Conservation (phyloP, 148 eudicot species). For the Oxyria digyna region DNA sequence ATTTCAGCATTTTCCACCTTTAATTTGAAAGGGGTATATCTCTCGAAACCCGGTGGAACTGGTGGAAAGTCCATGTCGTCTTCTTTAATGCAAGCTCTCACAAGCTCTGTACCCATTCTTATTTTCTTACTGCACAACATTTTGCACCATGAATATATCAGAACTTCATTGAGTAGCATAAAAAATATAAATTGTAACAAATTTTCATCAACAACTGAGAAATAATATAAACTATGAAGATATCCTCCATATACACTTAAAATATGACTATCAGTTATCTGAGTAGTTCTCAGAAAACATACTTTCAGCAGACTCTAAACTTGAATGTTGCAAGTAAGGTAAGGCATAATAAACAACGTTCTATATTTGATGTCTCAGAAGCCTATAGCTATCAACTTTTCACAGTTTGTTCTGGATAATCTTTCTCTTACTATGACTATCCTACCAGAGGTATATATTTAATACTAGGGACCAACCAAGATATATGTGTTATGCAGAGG, state of each 20-base stretch:
- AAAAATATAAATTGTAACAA: not conserved
- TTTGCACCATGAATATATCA: not conserved
- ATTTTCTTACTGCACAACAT: conserved; percentile 32
- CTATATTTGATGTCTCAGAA: not conserved
- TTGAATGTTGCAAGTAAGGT: not conserved
- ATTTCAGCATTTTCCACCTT: conserved; percentile 37
- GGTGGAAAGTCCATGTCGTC: conserved; percentile 64
- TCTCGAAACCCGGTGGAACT: conserved; percentile 93
- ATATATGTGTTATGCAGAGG: not conserved
- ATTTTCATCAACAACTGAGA: not conserved
- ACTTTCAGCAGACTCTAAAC: not conserved
- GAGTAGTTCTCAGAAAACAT: not conserved
- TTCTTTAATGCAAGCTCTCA: conserved; percentile 53
- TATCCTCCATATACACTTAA: not conserved
- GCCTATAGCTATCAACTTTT: not conserved
- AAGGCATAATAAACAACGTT: not conserved
- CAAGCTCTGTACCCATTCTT: conserved; percentile 66
- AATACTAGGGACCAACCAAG: not conserved
- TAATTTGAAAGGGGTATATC: conserved; percentile 43
- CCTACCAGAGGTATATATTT: not conserved
- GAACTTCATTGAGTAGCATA: not conserved
- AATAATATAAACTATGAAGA: not conserved
- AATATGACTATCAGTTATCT: not conserved
- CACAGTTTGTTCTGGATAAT: not conserved
- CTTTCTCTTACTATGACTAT: not conserved